Evolutionary conservation across 331 rosid species (phyloP), one percentile per base, ranked within the genome.

Genomic region (Arachis monticola): DNA sequence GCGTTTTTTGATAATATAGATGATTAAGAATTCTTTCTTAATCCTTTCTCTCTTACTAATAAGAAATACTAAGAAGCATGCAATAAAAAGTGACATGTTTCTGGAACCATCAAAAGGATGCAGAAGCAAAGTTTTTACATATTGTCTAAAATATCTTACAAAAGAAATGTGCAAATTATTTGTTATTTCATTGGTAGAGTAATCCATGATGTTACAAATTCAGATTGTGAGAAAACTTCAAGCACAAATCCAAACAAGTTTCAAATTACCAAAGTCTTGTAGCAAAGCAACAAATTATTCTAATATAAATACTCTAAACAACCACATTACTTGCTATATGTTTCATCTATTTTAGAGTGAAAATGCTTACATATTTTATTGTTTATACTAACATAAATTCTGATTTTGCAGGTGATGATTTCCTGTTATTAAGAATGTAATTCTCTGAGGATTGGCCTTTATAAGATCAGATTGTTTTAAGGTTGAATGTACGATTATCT

Each of bases 1-100:
- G 12, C 31, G 1, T 22, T 22, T 58, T 78, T 27, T 22, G 69
- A 63, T 75, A 67, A 79, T 67, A n/a, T 67, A 5, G 64, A 31
- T 45, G 5, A 32, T 51, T 70, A 59, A 64, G 10, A 61, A 22
- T 58, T 32, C 27, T 63, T 50, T 48, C 56, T 22, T 22, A 22
- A 22, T 22, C 27, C 27, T 22, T 22, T 22, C 27, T 22, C 27
- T 22, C 1, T 22, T 48, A 40, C 61, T 60, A 32, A 12, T 17
- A 35, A 50, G 41, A 67, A 31, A 48, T 73, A 50, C 27, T 45
- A 46, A 8, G 50, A 32, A 35, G 8, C 30, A 3, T 70, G 8
- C 10, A 30, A 40, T 27, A 13, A 8, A 61, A 51, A 14, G 55
- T 8, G 22, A 1, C 12, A 50, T 60, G 35, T 30, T 60, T 35